phyloP scores from a whole-genome alignment of 208 protist species.

The Naegleria fowleri region DNA sequence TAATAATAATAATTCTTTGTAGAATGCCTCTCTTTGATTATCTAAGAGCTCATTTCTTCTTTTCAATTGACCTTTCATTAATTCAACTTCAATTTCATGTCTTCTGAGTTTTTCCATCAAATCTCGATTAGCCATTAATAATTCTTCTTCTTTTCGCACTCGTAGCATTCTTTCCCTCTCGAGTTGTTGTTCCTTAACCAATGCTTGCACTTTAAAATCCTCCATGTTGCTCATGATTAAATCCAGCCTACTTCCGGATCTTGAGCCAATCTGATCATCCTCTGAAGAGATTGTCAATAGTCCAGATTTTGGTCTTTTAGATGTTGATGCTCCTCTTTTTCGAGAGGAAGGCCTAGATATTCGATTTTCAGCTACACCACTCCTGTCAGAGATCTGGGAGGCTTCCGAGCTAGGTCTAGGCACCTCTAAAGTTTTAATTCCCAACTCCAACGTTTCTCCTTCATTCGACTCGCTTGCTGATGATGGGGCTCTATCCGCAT shows the following conservation, averaged over 20 bases:
- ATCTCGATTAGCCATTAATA: background rate
- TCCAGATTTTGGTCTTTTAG: background rate
- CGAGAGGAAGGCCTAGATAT: background rate
- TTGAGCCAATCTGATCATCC: background rate
- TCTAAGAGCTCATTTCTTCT: background rate
- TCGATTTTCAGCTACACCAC: too few relatives aligned
- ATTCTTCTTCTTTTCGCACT: background rate
- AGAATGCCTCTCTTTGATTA: conserved; percentile 11
- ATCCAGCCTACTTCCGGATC: background rate
- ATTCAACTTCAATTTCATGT: background rate
- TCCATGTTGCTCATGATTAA: too few relatives aligned
- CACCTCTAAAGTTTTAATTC: too few relatives aligned
- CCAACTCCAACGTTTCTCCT: too few relatives aligned
- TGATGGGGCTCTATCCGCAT: too few relatives aligned
- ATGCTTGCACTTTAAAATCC: background rate
- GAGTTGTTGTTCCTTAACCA: background rate
- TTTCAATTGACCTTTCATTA: background rate
- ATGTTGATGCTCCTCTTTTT: background rate
- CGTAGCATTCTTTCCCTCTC: background rate
- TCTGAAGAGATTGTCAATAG: background rate
- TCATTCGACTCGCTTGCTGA: too few relatives aligned
- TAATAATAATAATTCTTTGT: conserved; percentile 3
- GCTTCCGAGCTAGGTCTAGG: too few relatives aligned
- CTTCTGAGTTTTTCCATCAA: background rate
- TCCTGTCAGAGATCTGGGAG: too few relatives aligned